Evolutionary conservation across 164 flowering plant species (phyloP).

Genomic region (Berberis vulgaris): DNA sequence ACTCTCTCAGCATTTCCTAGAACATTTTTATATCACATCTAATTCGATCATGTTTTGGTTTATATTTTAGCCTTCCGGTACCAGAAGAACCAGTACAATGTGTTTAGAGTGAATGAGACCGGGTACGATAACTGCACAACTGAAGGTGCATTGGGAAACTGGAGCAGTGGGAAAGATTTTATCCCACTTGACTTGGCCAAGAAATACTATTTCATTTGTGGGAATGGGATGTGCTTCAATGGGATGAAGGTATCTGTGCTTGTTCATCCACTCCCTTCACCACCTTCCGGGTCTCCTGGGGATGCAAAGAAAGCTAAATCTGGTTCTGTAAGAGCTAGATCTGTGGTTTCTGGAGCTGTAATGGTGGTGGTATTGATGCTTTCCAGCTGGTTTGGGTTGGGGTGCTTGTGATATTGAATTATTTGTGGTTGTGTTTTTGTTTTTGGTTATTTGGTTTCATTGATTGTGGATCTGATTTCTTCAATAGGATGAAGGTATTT

Average conservation of each 20-base stretch:
- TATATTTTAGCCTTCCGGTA: constrained; percentile 56
- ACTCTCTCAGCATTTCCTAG: neutral
- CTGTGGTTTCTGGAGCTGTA: neutral
- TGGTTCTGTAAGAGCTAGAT: neutral
- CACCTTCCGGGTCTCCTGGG: constrained; percentile 24
- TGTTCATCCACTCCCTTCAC: constrained; percentile 56
- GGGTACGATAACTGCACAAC: constrained; percentile 75
- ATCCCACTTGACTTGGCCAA: constrained; percentile 38
- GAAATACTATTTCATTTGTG: constrained; percentile 65
- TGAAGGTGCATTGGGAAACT: constrained; percentile 57
- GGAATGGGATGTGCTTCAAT: constrained; percentile 53
- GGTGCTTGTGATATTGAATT: no score
- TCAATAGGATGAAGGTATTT: no score
- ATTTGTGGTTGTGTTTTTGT: no score
- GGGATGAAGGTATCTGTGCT: constrained; percentile 75
- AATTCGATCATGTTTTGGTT: neutral
- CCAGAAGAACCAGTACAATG: constrained; percentile 63
- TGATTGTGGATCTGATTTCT: no score
- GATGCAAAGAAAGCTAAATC: neutral
- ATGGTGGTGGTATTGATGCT: no score
- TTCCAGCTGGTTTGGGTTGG: no score
- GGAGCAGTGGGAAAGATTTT: constrained; percentile 81
- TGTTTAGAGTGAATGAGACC: constrained; percentile 62
- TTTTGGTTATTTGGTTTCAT: no score
- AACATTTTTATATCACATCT: no score